Evolutionary conservation across 2,329 filamentous ascomycete genomes (phyloP), one percentile per base, ranked within the genome.

Genomic region (Aureobasidium sp.): DNA sequence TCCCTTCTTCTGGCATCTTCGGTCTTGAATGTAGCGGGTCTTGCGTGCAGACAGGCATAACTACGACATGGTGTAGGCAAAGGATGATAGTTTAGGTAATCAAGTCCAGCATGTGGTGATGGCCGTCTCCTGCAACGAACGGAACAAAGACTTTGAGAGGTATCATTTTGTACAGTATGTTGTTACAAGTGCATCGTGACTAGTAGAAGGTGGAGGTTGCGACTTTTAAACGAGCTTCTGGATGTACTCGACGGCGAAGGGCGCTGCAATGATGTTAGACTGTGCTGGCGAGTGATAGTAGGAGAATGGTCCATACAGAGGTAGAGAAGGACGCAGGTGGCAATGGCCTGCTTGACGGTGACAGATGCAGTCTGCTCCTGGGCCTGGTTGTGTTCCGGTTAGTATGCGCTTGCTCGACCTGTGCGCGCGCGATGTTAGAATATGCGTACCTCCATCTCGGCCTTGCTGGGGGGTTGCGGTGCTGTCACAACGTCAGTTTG

Each of bases 321-420:
- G 73, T 93, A 93, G 53, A 94, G 81, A 55, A 89, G 75, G 43
- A 87, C 79, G 66, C 86, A 86, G 17, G 85, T 84, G 43, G 84
- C 81, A 61, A 87, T 72, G 65, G 87, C 87, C 69, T 81, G 82
- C 77, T 88, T 85, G 67, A 93, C 79, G 56, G 86, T 88, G 68
- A 81, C 80, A 70, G 78, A 79, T 56, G 89, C 88, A 73, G 87
- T 83, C 64, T 80, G 79, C 80, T 92, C 88, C 73, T 86, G 82
- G 70, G 80, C 68, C 67, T 70, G 47, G 17, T 15, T 12, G 56
- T 37, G 60, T 4, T 37, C 12, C 32, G 13, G n/a, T 59, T 27
- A 59, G 56, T 59, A 59, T 59, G 44, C 56, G 56, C 43, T 29
- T 39, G 43, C 2, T 47, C 34, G 34, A 37, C 12, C 15, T 32